A percentile compares a stretch with the other conserved stretches of the same genome.
Evolutionary conservation across 345 rosid species (phyloP).

Genomic region (Nasturtium officinale): DNA sequence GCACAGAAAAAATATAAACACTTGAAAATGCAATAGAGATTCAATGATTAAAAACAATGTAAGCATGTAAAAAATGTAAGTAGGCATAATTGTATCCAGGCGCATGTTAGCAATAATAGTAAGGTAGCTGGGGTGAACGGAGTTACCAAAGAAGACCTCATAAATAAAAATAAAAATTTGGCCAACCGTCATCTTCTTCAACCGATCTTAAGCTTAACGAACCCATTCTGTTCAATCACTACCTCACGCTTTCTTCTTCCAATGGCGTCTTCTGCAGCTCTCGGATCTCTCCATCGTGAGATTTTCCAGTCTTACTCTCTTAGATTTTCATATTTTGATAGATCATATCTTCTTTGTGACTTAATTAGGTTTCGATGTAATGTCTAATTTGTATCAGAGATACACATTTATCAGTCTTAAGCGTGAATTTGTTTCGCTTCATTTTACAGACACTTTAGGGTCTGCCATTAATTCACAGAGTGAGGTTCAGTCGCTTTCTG

Average conservation of each 20-base stretch:
- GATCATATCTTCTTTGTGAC: slow-evolving; percentile 11
- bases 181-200: slow-evolving; percentile 34
- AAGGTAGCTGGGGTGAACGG: slow-evolving; percentile 29
- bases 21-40: not conserved
- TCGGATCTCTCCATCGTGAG: slow-evolving; percentile 71
- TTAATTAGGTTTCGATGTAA: not conserved
- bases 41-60: not conserved
- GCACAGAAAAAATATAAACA: too few species aligned
- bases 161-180: slow-evolving; percentile 18
- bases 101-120: slow-evolving; percentile 21
- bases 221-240: not conserved
- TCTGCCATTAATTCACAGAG: slow-evolving; percentile 2
- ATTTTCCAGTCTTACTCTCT: slow-evolving; percentile 9
- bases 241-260: slow-evolving; percentile 33
- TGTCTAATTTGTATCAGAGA: slow-evolving; percentile 14
- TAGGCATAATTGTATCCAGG: not conserved
- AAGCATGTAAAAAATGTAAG: not conserved
- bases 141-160: slow-evolving; percentile 34
- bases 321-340: not conserved
- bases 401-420: too few species aligned
- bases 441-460: slow-evolving; percentile 49
- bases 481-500: slow-evolving; percentile 31
- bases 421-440: not conserved
- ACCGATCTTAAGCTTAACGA: slow-evolving; percentile 23
- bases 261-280: slow-evolving; percentile 74